Evolutionary conservation across 2,329 filamentous ascomycete genomes (phyloP), one percentile per base, ranked within the genome.

Genomic region (Fusarium sp.): DNA sequence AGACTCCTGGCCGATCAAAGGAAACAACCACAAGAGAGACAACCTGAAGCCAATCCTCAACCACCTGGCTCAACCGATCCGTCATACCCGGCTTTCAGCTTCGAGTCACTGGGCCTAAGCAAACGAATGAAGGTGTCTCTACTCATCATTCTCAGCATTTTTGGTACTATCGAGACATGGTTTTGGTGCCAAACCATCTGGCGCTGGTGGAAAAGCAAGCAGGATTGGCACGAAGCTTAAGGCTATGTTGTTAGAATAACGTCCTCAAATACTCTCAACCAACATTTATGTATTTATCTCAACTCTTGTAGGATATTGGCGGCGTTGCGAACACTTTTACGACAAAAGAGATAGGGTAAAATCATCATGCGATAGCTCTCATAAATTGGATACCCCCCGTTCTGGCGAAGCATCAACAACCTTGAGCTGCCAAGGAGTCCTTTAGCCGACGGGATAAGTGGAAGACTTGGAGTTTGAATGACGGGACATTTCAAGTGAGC

Each of bases 91-190:
- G 56, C 61, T 1, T 76, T 78, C 31, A 78, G 62, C 27, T 34
- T 79, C 7, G 52, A 76, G 3, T 71, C 70, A 6, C 46, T 80
- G 0, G 78, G 78, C 4, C 52, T 79, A 6, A 73, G 77, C 62
- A 78, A 66, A 28, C 74, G 72, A 16, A 75, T 75, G 66, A 78
- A 61, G 16, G 31, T 78, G 2, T 44, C 68, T 10, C 37, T 79
- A 6, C 53, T 78, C 9, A 62, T 66, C 1, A 50, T 78, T 3
- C 40, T 80, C 7, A 65, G 73, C 51, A 70, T 80, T 12, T 74
- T 78, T 27, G 78, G 77, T 23, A 79, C 76, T 1, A 74, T 79
- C 7, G 78, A 80, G 56, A 77, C 77, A 0, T 80, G 76, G 75
- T 66, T 78, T 30, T 80, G 73, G 60, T 76, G 74, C 41, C 73